Percentiles rank a stretch among this genome's conserved stretches.
These are phyloP conservation scores for Solanum chilense DNA, from an alignment of 257 asterid species.

Conservation along the genomic window DNA sequence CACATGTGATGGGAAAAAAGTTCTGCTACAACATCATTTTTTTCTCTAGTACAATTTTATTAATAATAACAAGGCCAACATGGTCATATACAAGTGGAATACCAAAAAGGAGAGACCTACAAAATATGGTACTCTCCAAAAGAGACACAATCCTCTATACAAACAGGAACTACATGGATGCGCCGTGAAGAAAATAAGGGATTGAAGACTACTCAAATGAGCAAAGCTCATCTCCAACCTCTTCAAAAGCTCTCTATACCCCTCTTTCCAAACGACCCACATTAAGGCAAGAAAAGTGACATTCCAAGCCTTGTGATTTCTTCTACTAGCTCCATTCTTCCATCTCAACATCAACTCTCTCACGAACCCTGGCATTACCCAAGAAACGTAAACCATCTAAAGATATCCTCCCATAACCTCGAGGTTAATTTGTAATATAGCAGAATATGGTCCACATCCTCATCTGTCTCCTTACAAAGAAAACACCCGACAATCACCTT, in stretches of 20 bases:
- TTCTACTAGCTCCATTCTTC: background rate
- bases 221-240: background rate
- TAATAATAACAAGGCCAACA: background rate
- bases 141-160: background rate
- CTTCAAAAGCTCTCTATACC: background rate
- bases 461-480: background rate
- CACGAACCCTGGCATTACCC: background rate
- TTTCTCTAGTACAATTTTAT: constrained; percentile 8
- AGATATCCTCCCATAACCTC: background rate
- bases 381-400: background rate
- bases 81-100: background rate
- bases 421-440: background rate
- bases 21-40: background rate
- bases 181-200: background rate
- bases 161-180: background rate
- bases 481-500: background rate
- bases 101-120: background rate
- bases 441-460: background rate
- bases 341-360: background rate
- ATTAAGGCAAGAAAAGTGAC: background rate
- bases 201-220: background rate
- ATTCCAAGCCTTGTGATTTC: background rate
- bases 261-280: background rate
- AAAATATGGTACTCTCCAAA: background rate
- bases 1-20: background rate